Base-by-base conservation (phyloP, 2,329 filamentous ascomycete species). In the Scytalidium sp. region DNA sequence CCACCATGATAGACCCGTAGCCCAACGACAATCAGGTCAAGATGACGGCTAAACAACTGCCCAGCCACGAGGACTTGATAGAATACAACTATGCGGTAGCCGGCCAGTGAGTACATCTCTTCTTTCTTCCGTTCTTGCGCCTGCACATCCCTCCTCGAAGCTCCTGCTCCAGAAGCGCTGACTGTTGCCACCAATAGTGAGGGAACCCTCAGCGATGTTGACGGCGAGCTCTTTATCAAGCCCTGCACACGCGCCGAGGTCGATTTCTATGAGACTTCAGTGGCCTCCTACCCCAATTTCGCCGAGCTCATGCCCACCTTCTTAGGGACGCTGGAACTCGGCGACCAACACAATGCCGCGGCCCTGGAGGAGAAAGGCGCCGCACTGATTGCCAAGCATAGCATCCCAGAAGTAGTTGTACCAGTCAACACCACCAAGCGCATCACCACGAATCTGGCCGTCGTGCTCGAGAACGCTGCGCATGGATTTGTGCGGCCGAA, bases 201-300 rank as follows among this genome's bases (percentile, higher is more conserved):
- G 59, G 94, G 94, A 56, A 93, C 96, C 43, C 81, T 96, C 61
- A 91, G 87, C 65, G 90, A 96, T 64, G 76, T 80, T 49, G 84
- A 89, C 47, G 94, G 94, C 65, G 83, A 87, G 56, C 76, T 97
- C 27, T 88, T 99, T 66, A 90, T 97, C 65, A 99, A 99, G 71
- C 94, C 94, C 17, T 97, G 93, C 69, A 96, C 89, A 0, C 73
- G 83, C 55, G 78, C 84, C 56, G 94, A 99, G 72, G 83, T 97
- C 60, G 79, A 84, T 41, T 99, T 99, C 69, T 99, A 99, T 75
- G 83, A 96, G 66, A 85, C 74, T 21, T 64, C 84, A 22, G 68
- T 70, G 46, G 70, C 79, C 27, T 70, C 78, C 19, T 87, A 96
- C 64, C 81, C 84, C 23, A 82, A 85, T 2, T 90, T 97, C 61